phyloP scores from a whole-genome alignment of 2,329 filamentous ascomycete genomes.

The Phaeophleospora eucalypticola region DNA sequence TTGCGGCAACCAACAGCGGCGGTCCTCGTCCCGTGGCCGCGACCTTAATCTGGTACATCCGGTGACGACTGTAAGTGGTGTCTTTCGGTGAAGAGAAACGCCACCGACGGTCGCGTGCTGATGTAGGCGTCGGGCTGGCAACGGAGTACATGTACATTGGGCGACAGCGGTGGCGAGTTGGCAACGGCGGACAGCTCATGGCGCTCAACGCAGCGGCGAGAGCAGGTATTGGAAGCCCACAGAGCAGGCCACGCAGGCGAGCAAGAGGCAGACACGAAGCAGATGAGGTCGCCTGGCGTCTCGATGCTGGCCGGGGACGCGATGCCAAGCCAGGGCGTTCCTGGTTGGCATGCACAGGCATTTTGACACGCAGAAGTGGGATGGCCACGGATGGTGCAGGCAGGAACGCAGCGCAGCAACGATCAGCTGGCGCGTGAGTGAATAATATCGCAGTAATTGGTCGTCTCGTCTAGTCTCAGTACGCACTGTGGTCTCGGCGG shows the following conservation, averaged over 20 bases:
- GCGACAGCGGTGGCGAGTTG: no score
- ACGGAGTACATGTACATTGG: no score
- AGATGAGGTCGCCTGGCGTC: slow-evolving; percentile 4
- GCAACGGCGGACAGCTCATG: no score
- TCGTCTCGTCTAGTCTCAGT: neutral
- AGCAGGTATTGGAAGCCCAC: no score
- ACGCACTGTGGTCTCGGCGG: neutral
- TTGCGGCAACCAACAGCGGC: neutral
- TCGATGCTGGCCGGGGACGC: neutral
- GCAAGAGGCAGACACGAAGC: no score
- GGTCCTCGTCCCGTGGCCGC: neutral
- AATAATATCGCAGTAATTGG: no score
- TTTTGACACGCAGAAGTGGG: slow-evolving; percentile 7
- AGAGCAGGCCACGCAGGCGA: no score
- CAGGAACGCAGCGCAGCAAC: neutral
- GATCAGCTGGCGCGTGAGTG: no score
- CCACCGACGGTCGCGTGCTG: no score
- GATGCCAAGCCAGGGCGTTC: neutral
- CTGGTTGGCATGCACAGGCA: slow-evolving; percentile 2
- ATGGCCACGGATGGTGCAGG: neutral
- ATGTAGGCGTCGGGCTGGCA: no score
- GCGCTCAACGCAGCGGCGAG: no score
- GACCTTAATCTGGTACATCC: neutral
- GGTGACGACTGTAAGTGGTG: neutral
- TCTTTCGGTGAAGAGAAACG: neutral